A percentile compares a stretch with the other conserved stretches of the same genome.
These are phyloP conservation scores for Arthroderma sp. DNA, from an alignment of 2,329 filamentous ascomycete genomes.

Conservation along the genomic window DNA sequence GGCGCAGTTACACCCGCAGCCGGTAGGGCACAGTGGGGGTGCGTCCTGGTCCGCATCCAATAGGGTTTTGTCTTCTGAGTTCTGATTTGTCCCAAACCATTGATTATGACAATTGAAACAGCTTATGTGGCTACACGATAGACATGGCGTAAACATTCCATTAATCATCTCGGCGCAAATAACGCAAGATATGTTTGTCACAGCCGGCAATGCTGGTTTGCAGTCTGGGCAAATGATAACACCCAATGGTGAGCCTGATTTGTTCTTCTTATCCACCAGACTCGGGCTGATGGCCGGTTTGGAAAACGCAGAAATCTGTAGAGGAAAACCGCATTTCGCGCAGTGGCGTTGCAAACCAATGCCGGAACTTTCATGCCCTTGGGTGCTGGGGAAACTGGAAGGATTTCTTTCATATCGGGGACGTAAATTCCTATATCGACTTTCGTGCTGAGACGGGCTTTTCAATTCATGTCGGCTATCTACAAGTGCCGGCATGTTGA, in stretches of 20 bases:
- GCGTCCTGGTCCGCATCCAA: constrained; percentile 1
- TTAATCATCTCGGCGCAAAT: constrained; percentile 31
- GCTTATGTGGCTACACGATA: constrained; percentile 35
- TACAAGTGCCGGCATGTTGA: constrained; percentile 36
- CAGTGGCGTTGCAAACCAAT: constrained; percentile 33
- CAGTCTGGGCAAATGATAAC: constrained; percentile 23
- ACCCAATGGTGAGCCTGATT: constrained; percentile 8
- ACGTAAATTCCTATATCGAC: not conserved
- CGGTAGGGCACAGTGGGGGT: constrained; percentile 29
- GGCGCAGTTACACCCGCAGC: constrained; percentile 36
- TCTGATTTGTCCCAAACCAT: constrained; percentile 23
- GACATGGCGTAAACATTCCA: constrained; percentile 34
- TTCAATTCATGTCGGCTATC: not conserved
- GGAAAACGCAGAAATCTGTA: constrained; percentile 25
- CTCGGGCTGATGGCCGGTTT: constrained; percentile 7
- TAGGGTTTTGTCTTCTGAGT: constrained; percentile 1
- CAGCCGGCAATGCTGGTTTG: constrained; percentile 20
- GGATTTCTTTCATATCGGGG: not conserved
- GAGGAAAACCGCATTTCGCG: constrained; percentile 24
- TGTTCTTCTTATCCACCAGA: constrained; percentile 14
- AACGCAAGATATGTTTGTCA: constrained; percentile 27
- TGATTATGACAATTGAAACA: constrained; percentile 32
- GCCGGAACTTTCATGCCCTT: constrained; percentile 1
- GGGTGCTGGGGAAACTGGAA: not conserved
- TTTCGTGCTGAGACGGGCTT: not conserved